Percentiles rank a stretch among this genome's conserved stretches.
Conservation (phyloP, 192 early-diverging fungal genomes). For the Coemansia sp. region DNA sequence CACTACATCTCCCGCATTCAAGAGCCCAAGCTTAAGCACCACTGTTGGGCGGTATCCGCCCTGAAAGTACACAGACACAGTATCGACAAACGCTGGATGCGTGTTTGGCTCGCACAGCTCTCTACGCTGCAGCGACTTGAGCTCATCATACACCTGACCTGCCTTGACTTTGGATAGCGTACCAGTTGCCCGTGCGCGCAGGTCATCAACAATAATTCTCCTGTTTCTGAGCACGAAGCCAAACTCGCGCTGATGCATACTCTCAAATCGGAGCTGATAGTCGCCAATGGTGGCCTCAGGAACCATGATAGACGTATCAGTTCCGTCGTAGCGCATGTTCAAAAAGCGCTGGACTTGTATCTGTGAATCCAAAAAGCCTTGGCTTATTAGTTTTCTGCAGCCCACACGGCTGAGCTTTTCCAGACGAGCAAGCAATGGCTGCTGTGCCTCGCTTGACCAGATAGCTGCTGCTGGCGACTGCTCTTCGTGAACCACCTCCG, state of each 20-base stretch:
- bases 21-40: constrained; percentile 63
- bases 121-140: constrained; percentile 16
- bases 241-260: constrained; percentile 87
- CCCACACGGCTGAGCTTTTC: constrained; percentile 51
- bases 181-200: constrained; percentile 87
- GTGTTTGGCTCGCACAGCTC: not conserved
- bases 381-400: constrained; percentile 52
- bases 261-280: constrained; percentile 66
- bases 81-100: constrained; percentile 43
- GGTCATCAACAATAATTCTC: constrained; percentile 81
- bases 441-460: constrained; percentile 42
- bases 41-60: constrained; percentile 67
- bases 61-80: constrained; percentile 74
- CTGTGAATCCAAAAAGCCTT: constrained; percentile 64
- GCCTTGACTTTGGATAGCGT: constrained; percentile 13
- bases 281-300: constrained; percentile 58
- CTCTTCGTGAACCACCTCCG: constrained; percentile 89
- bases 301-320: constrained; percentile 90
- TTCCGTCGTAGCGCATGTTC: constrained; percentile 91
- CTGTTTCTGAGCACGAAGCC: constrained; percentile 87
- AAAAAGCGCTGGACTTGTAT: constrained; percentile 70
- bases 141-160: constrained; percentile 55
- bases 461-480: constrained; percentile 74
- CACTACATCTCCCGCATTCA: constrained; percentile 67
- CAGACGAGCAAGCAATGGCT: constrained; percentile 56